Evolutionary conservation across 2,329 filamentous ascomycete species (phyloP).

Genomic region (Penicillium expansum): DNA sequence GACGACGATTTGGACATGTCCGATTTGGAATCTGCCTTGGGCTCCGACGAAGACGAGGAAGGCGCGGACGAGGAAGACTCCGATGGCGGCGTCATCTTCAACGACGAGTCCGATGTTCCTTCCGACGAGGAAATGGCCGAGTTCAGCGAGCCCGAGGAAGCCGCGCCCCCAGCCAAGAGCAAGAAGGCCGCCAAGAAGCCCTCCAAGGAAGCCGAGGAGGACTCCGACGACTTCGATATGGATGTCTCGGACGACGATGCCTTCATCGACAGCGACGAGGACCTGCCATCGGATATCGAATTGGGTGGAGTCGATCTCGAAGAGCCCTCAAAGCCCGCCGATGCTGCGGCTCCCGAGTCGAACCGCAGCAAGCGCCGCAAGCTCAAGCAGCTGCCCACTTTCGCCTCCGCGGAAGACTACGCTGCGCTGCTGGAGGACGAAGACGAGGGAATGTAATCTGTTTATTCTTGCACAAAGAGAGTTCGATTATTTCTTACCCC

Average conservation of each 20-base stretch:
- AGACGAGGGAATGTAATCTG: slow-evolving; percentile 48
- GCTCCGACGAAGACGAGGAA: slow-evolving; percentile 43
- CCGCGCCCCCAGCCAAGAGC: slow-evolving; percentile 16
- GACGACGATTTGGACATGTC: slow-evolving; percentile 60
- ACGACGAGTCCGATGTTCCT: slow-evolving; percentile 47
- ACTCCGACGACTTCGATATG: slow-evolving; percentile 55
- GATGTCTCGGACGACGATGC: slow-evolving; percentile 48
- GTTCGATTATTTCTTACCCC: not conserved
- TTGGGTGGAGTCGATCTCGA: slow-evolving; percentile 42
- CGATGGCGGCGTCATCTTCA: slow-evolving; percentile 49
- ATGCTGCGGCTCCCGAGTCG: slow-evolving; percentile 43
- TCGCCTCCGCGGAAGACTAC: slow-evolving; percentile 92
- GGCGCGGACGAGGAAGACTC: slow-evolving; percentile 42
- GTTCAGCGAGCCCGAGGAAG: slow-evolving; percentile 47
- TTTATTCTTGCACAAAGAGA: slow-evolving; percentile 3
- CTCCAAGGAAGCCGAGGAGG: slow-evolving; percentile 45
- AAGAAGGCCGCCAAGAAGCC: slow-evolving; percentile 27
- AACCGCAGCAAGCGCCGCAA: slow-evolving; percentile 68
- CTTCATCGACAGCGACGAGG: slow-evolving; percentile 55
- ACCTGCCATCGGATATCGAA: slow-evolving; percentile 52
- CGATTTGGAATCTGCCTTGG: slow-evolving; percentile 54
- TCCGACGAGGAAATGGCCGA: slow-evolving; percentile 49
- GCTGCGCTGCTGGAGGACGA: slow-evolving; percentile 77
- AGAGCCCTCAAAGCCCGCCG: slow-evolving; percentile 40
- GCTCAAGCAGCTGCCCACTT: slow-evolving; percentile 84